Evolutionary conservation across 2,329 filamentous ascomycete genomes (phyloP), one percentile per base, ranked within the genome.

Genomic region (Trichoderma endophyticum): DNA sequence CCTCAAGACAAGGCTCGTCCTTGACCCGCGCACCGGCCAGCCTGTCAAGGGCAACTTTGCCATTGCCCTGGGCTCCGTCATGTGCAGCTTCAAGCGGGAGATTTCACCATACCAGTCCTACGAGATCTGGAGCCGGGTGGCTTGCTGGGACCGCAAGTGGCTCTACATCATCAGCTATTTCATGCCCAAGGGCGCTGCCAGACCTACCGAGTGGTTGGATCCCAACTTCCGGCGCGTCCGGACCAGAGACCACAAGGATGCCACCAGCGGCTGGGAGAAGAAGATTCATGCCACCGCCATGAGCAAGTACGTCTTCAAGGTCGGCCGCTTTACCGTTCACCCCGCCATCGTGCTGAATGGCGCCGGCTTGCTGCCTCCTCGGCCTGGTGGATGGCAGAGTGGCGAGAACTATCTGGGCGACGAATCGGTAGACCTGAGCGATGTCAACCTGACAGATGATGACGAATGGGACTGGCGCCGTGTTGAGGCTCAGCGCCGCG

Each of bases 91-190:
- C 82, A 90, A 90, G 81, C 84, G 86, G 63, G 93, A 95, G 83
- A 92, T 95, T 74, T 87, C 87, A 70, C 88, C 91, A 0, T 91
- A 90, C 77, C 86, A 90, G 78, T 80, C 82, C 15, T 95, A 92
- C 80, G 92, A 95, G 83, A 89, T 94, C 81, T 93, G 92, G 87
- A 90, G 86, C 36, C 86, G 90, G 56, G 79, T 95, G 15, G 84
- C 94, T 24, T 83, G 85, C 73, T 95, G 93, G 93, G 93, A 95
- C 81, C 86, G 90, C 76, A 95, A 95, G 82, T 95, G 93, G 93
- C 78, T 94, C 72, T 94, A 93, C 80, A 86, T 94, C 51, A 83
- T 93, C 39, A 93, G 90, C 26, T 91, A 93, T 79, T 95, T 93
- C 75, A 86, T 95, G 7, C 88, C 88, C 80, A 86, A 85, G 77